phyloP scores from a whole-genome alignment of 495 filamentous ascomycete genomes.

The Tuber brumale region DNA sequence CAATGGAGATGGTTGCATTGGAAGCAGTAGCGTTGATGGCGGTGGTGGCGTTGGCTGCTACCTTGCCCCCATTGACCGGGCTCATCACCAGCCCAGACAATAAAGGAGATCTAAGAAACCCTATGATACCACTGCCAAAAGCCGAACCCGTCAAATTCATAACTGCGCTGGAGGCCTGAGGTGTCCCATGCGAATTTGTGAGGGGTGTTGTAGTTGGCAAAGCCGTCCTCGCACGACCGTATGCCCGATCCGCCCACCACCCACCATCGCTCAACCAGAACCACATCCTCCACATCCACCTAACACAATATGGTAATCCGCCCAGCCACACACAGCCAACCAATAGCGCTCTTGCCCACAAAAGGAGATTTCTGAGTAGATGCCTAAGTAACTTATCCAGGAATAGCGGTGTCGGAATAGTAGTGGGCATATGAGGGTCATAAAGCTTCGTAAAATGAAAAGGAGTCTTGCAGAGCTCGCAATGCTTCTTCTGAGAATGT shows the following conservation, averaged over 20 bases:
- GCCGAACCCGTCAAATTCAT: slow-evolving; percentile 31
- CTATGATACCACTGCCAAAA: slow-evolving; percentile 31
- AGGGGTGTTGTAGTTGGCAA: slow-evolving; percentile 7
- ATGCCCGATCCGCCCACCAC: slow-evolving; percentile 50
- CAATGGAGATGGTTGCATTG: slow-evolving; percentile 8
- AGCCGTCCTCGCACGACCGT: slow-evolving; percentile 10
- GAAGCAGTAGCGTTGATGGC: slow-evolving; percentile 20
- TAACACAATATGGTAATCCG: slow-evolving; percentile 82
- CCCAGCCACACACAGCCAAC: slow-evolving; percentile 83
- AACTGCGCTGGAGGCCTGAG: neutral
- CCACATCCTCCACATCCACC: slow-evolving; percentile 79
- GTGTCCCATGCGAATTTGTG: slow-evolving; percentile 4
- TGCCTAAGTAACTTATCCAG: slow-evolving; percentile 67
- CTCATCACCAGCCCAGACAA: slow-evolving; percentile 28
- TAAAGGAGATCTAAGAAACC: slow-evolving; percentile 26
- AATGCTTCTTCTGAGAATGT: slow-evolving; percentile 98
- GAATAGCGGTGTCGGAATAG: slow-evolving; percentile 73
- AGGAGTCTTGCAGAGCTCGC: slow-evolving; percentile 96
- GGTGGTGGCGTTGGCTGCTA: slow-evolving; percentile 11
- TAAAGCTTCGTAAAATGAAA: slow-evolving; percentile 98
- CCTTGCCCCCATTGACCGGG: slow-evolving; percentile 31
- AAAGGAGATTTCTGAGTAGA: slow-evolving; percentile 58
- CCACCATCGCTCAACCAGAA: slow-evolving; percentile 96
- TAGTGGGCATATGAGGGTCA: slow-evolving; percentile 80
- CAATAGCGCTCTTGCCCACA: slow-evolving; percentile 68